These are phyloP conservation scores for Pulveroboletus sp. DNA, from an alignment of 768 basidiomycete species.

Conservation along the genomic window DNA sequence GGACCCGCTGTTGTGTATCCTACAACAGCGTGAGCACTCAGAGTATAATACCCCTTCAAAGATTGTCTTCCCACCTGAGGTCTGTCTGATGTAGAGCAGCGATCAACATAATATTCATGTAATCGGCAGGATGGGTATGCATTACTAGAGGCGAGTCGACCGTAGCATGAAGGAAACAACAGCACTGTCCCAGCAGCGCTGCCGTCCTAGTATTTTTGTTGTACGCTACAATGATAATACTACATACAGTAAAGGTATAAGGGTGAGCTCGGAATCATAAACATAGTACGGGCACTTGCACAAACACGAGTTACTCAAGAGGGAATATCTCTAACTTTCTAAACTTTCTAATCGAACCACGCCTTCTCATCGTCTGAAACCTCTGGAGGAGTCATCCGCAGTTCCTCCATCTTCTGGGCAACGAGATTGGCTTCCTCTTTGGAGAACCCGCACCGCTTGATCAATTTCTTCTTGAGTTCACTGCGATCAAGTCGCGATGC, in stretches of 20 bases:
- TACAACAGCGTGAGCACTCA: too few relatives aligned
- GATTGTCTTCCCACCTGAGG: too few relatives aligned
- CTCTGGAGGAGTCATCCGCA: constrained; percentile 5
- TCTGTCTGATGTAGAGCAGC: too few relatives aligned
- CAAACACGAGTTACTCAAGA: not conserved
- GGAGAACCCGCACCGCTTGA: constrained; percentile 23
- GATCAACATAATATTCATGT: too few relatives aligned
- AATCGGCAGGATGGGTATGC: too few relatives aligned
- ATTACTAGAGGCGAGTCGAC: too few relatives aligned
- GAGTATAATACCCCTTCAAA: too few relatives aligned
- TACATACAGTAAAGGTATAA: not conserved
- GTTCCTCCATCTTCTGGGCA: constrained; percentile 17
- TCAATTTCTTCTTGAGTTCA: constrained; percentile 20
- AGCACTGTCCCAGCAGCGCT: too few relatives aligned
- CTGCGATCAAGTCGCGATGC: constrained; percentile 7
- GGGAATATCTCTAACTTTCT: too few relatives aligned
- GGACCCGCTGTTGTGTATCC: too few relatives aligned
- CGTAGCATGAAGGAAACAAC: too few relatives aligned
- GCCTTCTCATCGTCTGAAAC: constrained; percentile 11
- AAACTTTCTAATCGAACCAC: constrained; percentile 20
- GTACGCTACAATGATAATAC: constrained; percentile 7
- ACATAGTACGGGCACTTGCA: constrained; percentile 1
- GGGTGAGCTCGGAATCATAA: not conserved
- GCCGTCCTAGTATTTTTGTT: not conserved
- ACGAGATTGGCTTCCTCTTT: constrained; percentile 17